Base-by-base conservation (phyloP, 2,329 filamentous ascomycete species). In the Arthrinium puccinioides region DNA sequence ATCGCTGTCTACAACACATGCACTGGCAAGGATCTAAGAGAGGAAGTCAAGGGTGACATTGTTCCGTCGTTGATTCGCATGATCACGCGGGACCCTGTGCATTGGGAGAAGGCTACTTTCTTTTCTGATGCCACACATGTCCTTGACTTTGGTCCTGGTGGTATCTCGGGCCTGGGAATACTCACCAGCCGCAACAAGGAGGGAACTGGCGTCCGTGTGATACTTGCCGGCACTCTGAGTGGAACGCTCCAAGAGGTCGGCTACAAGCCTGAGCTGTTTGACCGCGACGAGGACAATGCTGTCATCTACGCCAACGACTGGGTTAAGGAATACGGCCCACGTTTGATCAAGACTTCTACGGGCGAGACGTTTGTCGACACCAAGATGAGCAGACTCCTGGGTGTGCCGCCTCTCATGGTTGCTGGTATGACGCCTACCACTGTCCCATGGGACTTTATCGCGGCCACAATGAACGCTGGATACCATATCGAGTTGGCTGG, bases 111-210 rank as follows among this genome's bases (percentile, higher is more conserved):
- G 59, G 89, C 92, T 1, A 98, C 92, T 1, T 76, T 85, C 38
- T 97, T 98, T 70, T 82, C 87, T 4, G 74, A 79, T 16, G 92
- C 92, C 15, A 96, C 90, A 4, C 92, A 98, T 59, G 86, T 98
- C 39, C 69, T 98, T 36, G 92, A 98, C 66, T 97, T 98, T 52
- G 92, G 94, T 32, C 92, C 92, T 16, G 92, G 92, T 54, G 94
- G 92, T 44, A 92, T 97, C 47, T 98, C 92, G 18, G 94, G 94
- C 46, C 81, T 98, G 16, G 94, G 92, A 55, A 86, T 94, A 31
- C 71, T 98, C 46, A 98, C 92, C 40, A 97, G 94, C 72, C 87
- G 92, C 53, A 98, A 97, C 75, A 98, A 98, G 71, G 94, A 98
- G 61, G 92, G 92, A 45, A 97, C 88, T 40, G 92, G 92, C 53